Percentiles rank a stretch among this genome's conserved stretches.
Evolutionary conservation across 768 basidiomycete genomes (phyloP).

Genomic region (Pluteus cervinus): DNA sequence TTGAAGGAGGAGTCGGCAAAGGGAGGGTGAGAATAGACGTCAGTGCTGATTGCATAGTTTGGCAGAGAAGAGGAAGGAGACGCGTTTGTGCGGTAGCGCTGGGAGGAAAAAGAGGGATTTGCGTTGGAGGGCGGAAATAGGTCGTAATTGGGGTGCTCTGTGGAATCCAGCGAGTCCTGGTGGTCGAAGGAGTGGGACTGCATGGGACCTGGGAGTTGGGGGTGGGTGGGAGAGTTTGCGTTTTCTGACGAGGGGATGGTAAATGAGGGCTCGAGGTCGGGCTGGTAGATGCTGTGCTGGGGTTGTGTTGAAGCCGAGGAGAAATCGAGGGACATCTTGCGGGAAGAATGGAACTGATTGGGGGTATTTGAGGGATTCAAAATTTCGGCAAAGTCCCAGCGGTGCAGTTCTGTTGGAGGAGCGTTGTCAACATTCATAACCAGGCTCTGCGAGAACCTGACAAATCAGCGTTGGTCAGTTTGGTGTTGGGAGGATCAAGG

Average conservation of each 20-base stretch:
- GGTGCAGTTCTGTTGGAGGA: slow-evolving; percentile 26
- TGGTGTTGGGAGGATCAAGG: too few species aligned
- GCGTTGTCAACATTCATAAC: slow-evolving; percentile 36
- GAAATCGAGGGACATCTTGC: slow-evolving; percentile 52
- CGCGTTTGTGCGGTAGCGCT: slow-evolving; percentile 67
- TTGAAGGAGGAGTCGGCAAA: slow-evolving; percentile 60
- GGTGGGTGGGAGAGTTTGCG: slow-evolving; percentile 31
- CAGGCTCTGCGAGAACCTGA: slow-evolving; percentile 51
- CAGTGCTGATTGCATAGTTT: slow-evolving; percentile 45
- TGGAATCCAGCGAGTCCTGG: slow-evolving; percentile 44
- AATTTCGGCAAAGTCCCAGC: slow-evolving; percentile 39
- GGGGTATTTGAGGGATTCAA: slow-evolving; percentile 30
- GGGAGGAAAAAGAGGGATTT: slow-evolving; percentile 38
- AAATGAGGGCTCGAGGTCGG: slow-evolving; percentile 55
- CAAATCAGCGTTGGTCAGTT: too few species aligned
- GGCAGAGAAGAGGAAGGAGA: slow-evolving; percentile 67
- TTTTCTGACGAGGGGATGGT: slow-evolving; percentile 36
- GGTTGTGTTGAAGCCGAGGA: slow-evolving; percentile 28
- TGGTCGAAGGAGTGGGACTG: slow-evolving; percentile 41
- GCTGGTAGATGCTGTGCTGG: slow-evolving; percentile 46
- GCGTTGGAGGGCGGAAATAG: slow-evolving; percentile 48
- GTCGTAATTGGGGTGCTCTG: slow-evolving; percentile 59
- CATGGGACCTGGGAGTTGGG: slow-evolving; percentile 24
- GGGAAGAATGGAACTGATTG: background rate
- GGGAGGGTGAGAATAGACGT: slow-evolving; percentile 55